These are phyloP conservation scores for Kazachstania psychrophila DNA, from an alignment of 805 yeast species.

Conservation along the genomic window DNA sequence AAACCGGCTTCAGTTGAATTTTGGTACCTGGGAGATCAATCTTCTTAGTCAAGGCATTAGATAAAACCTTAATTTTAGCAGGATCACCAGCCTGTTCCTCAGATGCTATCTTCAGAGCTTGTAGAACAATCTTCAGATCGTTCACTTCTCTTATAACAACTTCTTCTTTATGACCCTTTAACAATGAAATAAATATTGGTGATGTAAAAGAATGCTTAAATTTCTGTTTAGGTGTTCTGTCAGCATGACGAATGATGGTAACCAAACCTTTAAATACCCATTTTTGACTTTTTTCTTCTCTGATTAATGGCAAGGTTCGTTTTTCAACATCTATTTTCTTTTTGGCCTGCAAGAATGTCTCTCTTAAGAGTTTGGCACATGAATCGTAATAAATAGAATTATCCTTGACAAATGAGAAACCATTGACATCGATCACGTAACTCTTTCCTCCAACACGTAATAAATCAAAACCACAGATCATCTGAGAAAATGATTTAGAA, in stretches of 20 bases:
- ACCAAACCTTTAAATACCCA: constrained; percentile 96
- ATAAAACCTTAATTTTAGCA: constrained; percentile 63
- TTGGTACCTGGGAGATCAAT: constrained; percentile 91
- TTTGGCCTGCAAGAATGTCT: constrained; percentile 60
- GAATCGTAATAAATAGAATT: constrained; percentile 76
- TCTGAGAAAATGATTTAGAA: constrained; percentile 71
- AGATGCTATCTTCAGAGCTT: constrained; percentile 74
- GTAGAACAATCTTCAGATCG: constrained; percentile 76
- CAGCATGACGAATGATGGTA: constrained; percentile 90
- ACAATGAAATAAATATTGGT: constrained; percentile 70
- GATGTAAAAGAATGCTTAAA: constrained; percentile 91
- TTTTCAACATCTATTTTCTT: constrained; percentile 36
- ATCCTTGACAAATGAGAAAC: constrained; percentile 95
- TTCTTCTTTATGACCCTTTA: constrained; percentile 93
- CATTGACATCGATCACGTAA: constrained; percentile 94
- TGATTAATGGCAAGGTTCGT: constrained; percentile 28
- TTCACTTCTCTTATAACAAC: constrained; percentile 87
- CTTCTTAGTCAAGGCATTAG: constrained; percentile 80
- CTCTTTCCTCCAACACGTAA: constrained; percentile 81
- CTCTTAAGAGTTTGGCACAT: constrained; percentile 67
- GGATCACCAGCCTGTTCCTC: constrained; percentile 73
- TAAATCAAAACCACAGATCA: constrained; percentile 94
- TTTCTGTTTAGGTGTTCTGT: constrained; percentile 96
- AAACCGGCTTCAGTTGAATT: constrained; percentile 85
- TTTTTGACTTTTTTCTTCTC: constrained; percentile 52